Evolutionary conservation across 257 asterid genomes (phyloP), one percentile per base, ranked within the genome.

Genomic region (Salvia splendens): DNA sequence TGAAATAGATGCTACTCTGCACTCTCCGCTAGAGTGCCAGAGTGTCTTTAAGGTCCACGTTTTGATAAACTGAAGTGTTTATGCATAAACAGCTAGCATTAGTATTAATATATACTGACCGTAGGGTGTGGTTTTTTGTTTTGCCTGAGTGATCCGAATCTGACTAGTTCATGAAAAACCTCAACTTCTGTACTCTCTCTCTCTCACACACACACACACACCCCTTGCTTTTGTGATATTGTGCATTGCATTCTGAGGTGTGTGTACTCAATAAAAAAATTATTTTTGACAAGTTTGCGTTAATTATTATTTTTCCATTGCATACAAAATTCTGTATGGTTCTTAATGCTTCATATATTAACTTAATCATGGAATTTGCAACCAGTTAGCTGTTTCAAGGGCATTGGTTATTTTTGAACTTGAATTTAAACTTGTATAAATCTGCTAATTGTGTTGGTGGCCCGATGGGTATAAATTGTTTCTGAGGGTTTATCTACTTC

Each of bases 401-500:
- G 24, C 17, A 11, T 48, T 38, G 35, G n/a, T 48, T 60, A 8
- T 35, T 16, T 15, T 15, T 58, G 11, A 4, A 11, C 8, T 17
- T 58, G 43, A 47, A 20, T 67, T 50, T 12, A 14, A 48, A 48
- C 15, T 35, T 70, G 17, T 11, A 16, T 60, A 9, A 33, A 8
- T 2, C 57, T 43, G 16, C 12, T 61, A 14, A 12, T 61, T 20
- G 8, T 60, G 32, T 12, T 24, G 30, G 30, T 24, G 30, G 30
- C 30, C 30, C 1, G 43, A 46, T 64, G 59, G 14, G 10, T 45
- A 46, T 20, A 40, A 30, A 42, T 54, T 30, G 51, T 63, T 43
- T 45, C 32, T 41, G 64, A 71, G 28, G 14, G 59, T 8, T 52
- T 6, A 45, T 45, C 45, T 54, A 54, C 70, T 45, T 54, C 61